phyloP scores from a whole-genome alignment of 2,329 filamentous ascomycete genomes.

The Orbilia blumenaviensis region DNA sequence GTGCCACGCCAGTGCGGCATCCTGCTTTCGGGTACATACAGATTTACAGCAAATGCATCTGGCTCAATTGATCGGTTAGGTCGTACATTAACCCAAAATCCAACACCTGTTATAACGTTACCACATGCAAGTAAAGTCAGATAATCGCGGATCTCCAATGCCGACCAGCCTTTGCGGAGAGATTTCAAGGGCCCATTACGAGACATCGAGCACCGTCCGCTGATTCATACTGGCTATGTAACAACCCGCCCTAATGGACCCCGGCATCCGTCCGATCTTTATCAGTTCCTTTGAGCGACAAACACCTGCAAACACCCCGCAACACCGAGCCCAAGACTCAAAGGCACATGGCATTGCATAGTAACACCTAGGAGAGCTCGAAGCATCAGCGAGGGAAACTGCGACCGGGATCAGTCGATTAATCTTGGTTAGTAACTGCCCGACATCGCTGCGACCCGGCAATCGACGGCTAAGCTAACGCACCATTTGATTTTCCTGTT shows the following conservation, averaged over 20 bases:
- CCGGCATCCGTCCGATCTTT: conserved; percentile 13
- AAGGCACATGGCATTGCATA: too few species aligned
- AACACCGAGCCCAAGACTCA: background rate
- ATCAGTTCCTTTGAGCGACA: background rate
- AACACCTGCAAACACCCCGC: background rate
- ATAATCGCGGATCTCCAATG: too few species aligned
- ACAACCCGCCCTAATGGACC: background rate
- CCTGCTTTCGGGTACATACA: too few species aligned
- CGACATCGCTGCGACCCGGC: conserved; percentile 32
- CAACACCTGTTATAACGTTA: too few species aligned
- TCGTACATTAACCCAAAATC: too few species aligned
- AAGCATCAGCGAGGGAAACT: background rate
- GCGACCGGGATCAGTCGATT: background rate
- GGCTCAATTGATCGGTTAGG: too few species aligned
- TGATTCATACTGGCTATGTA: background rate
- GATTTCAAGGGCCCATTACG: too few species aligned
- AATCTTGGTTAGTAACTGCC: background rate
- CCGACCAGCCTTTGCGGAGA: too few species aligned
- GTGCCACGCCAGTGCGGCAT: too few species aligned
- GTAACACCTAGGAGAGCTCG: background rate
- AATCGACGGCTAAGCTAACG: conserved; percentile 52
- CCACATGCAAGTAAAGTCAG: too few species aligned
- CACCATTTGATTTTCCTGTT: too few species aligned
- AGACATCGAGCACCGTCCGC: background rate
- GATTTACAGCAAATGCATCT: too few species aligned